Base-by-base conservation (phyloP, 2,329 filamentous ascomycete genomes). In the Golovinomyces cichoracearum region DNA sequence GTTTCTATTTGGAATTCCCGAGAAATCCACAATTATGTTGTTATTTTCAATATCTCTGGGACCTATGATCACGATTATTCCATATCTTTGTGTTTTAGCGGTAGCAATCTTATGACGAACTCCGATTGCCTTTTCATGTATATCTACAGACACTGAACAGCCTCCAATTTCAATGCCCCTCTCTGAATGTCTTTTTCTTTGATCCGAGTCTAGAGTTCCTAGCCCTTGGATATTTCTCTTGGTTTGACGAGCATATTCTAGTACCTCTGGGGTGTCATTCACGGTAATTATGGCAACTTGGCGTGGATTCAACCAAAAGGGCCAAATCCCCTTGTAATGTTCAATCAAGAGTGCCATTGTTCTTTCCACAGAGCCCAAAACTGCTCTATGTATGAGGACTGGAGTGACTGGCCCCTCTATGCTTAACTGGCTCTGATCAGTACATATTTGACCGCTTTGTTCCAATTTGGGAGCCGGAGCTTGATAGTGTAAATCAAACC, bases 261-360 rank as follows among this genome's bases (percentile, higher is more conserved):
- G 48, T 25, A 59, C 52, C n/a, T 50, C 27, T 25, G 53, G 27
- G 2, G 68, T 70, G 45, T 76, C 69, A 56, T 81, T 84, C 48
- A 88, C 70, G 0, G 81, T 80, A 27, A 90, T 63, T 49, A 93
- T 71, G 42, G 80, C 74, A 38, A 74, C 78, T 58, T 90, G 85
- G 5, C 76, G 73, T 0, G 84, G 84, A 49, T 81, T 86, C 9
- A 93, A 68, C 85, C 84, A 93, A 61, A 93, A 88, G 3, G 84
- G 84, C 74, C 83, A 92, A 50, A 71, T 72, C 15, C 82, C 82
- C 50, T 78, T 70, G 56, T 86, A 83, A 54, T 83, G 79, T 63
- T 93, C 85, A 49, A 90, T 86, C 37, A 93, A 64, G 13, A 93
- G 68, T 3, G 84, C 84, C 71, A 93, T 78, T 52, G 93, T 75